Evolutionary conservation across 1,284 basidiomycete species (phyloP).

Genomic region (Vanrija sp.): DNA sequence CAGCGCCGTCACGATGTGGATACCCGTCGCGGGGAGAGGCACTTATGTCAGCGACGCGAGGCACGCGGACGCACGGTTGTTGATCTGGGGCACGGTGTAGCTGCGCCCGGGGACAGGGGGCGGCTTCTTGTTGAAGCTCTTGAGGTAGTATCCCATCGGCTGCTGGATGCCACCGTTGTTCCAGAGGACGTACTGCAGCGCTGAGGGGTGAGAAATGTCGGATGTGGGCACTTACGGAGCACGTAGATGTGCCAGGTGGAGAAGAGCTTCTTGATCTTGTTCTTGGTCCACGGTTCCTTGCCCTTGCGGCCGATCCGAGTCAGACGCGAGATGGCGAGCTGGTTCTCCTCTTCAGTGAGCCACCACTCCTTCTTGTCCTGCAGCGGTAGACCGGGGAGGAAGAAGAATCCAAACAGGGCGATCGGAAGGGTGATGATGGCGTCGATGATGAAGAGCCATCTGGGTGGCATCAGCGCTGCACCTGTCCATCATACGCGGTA

Average conservation of each 20-base stretch:
- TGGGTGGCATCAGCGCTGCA: neutral
- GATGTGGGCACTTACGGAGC: conserved; percentile 21
- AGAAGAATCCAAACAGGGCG: conserved; percentile 33
- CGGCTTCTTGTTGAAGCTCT: conserved; percentile 33
- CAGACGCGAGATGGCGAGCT: conserved; percentile 25
- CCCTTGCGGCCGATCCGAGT: conserved; percentile 18
- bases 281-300: conserved; percentile 22
- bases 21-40: conserved; percentile 27
- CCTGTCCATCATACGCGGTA: neutral
- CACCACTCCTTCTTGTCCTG: conserved; percentile 29
- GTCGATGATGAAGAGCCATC: conserved; percentile 25
- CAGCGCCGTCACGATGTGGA: conserved; percentile 30
- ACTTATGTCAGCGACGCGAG: conserved; percentile 6
- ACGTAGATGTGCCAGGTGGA: conserved; percentile 38
- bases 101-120: conserved; percentile 30
- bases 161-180: conserved; percentile 28
- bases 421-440: conserved; percentile 40
- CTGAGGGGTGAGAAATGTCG: conserved; percentile 6
- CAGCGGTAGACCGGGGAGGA: conserved; percentile 37
- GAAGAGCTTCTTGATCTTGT: conserved; percentile 20
- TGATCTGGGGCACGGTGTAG: conserved; percentile 34
- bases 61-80: conserved; percentile 14
- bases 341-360: conserved; percentile 24
- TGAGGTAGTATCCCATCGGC: conserved; percentile 40
- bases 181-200: conserved; percentile 33